These are phyloP conservation scores for Gamarada debralockiae DNA, from an alignment of 495 filamentous ascomycete genomes.

Conservation along the genomic window DNA sequence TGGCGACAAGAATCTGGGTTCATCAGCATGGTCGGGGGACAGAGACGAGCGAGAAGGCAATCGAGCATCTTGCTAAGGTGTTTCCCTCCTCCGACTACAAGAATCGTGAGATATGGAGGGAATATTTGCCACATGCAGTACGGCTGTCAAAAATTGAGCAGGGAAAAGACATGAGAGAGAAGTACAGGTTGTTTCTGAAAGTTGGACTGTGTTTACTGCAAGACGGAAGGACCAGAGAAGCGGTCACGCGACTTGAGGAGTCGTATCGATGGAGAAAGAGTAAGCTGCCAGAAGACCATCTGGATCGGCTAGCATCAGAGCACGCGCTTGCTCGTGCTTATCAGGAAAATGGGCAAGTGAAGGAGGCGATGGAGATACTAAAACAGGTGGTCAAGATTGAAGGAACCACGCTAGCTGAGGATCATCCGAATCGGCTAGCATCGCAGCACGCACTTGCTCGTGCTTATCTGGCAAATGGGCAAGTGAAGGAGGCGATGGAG, in stretches of 20 bases:
- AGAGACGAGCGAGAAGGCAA: not conserved
- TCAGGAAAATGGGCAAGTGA: no score
- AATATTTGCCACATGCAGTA: not conserved
- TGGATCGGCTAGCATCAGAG: constrained; percentile 26
- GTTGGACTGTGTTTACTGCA: not conserved
- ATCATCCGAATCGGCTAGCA: constrained; percentile 13
- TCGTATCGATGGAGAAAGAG: constrained; percentile 8
- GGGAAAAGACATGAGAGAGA: not conserved
- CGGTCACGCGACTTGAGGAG: constrained; percentile 13
- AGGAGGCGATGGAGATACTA: constrained; percentile 31
- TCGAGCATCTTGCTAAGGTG: not conserved
- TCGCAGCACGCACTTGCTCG: constrained; percentile 15
- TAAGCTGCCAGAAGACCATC: constrained; percentile 6
- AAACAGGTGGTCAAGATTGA: constrained; percentile 32
- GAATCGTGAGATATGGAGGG: not conserved
- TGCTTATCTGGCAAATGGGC: constrained; percentile 19
- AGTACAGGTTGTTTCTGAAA: constrained; percentile 1
- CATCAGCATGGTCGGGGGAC: not conserved
- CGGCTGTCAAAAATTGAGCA: not conserved
- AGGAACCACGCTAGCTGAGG: constrained; percentile 9
- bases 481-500: constrained; percentile 28
- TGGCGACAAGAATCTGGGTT: constrained; percentile 35
- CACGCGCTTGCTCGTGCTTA: constrained; percentile 12
- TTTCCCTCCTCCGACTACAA: not conserved
- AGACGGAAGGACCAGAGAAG: constrained; percentile 19